Evolutionary conservation across 176 grass and related monocot species (phyloP).

Genomic region (Zoysia japonica): DNA sequence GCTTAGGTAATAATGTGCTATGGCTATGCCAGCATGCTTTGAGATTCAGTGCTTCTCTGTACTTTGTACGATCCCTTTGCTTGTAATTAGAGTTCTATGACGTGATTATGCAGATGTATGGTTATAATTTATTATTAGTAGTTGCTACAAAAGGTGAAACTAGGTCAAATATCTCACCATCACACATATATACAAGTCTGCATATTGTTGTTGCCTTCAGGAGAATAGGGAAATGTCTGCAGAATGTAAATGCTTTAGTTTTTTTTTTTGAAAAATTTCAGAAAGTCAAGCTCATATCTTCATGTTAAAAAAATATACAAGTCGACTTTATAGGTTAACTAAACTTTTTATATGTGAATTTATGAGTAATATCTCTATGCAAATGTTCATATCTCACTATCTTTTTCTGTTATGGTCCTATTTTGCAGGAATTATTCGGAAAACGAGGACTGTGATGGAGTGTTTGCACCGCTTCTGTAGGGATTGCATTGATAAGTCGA

Average conservation of each 20-base stretch:
- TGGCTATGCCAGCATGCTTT: slow-evolving; percentile 8
- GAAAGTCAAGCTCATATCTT: not conserved
- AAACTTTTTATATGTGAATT: slow-evolving; percentile 32
- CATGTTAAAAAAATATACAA: not conserved
- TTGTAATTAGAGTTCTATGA: slow-evolving; percentile 1
- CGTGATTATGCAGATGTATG: slow-evolving; percentile 15
- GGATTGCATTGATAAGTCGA: slow-evolving; percentile 92
- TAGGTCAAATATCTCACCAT: slow-evolving; percentile 8
- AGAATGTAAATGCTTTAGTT: not conserved
- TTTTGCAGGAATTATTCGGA: slow-evolving; percentile 73
- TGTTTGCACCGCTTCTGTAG: slow-evolving; percentile 89
- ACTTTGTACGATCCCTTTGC: slow-evolving; percentile 16
- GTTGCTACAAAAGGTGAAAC: slow-evolving; percentile 15
- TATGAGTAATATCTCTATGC: slow-evolving; percentile 21
- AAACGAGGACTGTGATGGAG: slow-evolving; percentile 90
- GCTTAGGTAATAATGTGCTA: slow-evolving; percentile 55
- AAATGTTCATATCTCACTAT: slow-evolving; percentile 33
- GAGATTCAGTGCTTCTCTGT: slow-evolving; percentile 7
- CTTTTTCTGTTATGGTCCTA: slow-evolving; percentile 29
- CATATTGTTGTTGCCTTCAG: not conserved
- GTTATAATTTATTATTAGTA: not conserved
- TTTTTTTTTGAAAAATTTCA: not conserved
- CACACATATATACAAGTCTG: not conserved
- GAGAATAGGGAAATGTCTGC: not conserved
- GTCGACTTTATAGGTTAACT: slow-evolving; percentile 17